phyloP scores from a whole-genome alignment of 441 rosid genomes.

The Eruca vesicaria region DNA sequence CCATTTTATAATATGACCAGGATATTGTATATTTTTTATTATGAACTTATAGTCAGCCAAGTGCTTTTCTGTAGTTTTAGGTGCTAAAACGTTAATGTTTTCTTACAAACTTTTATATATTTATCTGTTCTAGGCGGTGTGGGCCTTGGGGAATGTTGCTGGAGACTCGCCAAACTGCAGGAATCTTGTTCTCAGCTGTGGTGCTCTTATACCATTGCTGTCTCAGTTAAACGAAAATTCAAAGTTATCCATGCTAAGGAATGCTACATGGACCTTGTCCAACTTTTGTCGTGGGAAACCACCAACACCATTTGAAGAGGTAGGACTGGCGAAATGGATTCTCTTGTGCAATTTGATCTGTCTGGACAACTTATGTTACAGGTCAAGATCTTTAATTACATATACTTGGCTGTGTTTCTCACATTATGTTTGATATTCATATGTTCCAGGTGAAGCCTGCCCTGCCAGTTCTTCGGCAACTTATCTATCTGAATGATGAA shows the following conservation, averaged over 20 bases:
- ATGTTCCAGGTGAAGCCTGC: conserved; percentile 39
- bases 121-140: conserved; percentile 44
- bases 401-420: conserved; percentile 4
- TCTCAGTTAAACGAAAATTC: conserved; percentile 51
- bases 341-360: background rate
- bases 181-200: conserved; percentile 50
- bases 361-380: background rate
- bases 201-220: conserved; percentile 51
- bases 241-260: conserved; percentile 53
- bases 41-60: background rate
- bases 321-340: conserved; percentile 15
- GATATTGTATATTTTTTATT: too few species aligned
- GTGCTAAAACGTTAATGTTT: background rate
- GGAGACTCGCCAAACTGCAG: conserved; percentile 61
- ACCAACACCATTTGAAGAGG: conserved; percentile 57
- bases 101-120: background rate
- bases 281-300: conserved; percentile 68
- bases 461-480: conserved; percentile 40
- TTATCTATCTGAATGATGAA: conserved; percentile 38
- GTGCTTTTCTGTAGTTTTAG: background rate
- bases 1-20: background rate
- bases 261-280: conserved; percentile 65
- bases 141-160: conserved; percentile 67
- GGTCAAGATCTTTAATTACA: background rate
- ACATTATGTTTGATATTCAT: conserved; percentile 1